A percentile compares a stretch with the other conserved stretches of the same genome.
These are phyloP conservation scores for Cucurbita pepo DNA, from an alignment of 306 rosid genomes.

Conservation along the genomic window DNA sequence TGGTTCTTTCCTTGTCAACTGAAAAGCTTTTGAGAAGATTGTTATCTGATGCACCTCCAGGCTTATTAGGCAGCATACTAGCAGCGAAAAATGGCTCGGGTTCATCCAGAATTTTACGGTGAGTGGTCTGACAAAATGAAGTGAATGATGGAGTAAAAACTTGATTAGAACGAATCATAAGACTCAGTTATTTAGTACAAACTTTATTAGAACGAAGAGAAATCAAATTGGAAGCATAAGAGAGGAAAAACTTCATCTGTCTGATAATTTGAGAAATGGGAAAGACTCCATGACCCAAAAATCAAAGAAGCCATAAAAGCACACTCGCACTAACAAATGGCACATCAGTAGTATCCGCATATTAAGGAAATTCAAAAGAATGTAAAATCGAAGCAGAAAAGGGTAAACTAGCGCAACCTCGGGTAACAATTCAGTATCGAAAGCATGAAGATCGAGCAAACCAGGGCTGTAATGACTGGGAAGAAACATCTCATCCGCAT, in stretches of 20 bases:
- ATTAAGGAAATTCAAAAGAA: neutral
- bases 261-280: neutral
- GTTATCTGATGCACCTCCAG: conserved; percentile 53
- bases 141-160: conserved; percentile 27
- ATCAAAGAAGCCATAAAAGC: neutral
- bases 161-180: neutral
- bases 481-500: conserved; percentile 36
- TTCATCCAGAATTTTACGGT: conserved; percentile 51
- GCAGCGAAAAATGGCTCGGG: conserved; percentile 44
- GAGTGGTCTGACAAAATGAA: neutral
- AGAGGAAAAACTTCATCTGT: neutral
- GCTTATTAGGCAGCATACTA: conserved; percentile 45
- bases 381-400: neutral
- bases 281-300: conserved; percentile 13
- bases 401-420: conserved; percentile 35
- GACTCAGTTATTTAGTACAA: neutral
- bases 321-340: neutral
- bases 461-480: conserved; percentile 87
- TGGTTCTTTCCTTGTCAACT: conserved; percentile 76
- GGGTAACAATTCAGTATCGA: conserved; percentile 84
- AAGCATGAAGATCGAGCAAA: conserved; percentile 85
- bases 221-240: neutral
- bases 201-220: neutral
- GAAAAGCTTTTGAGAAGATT: conserved; percentile 46
- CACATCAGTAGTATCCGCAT: neutral